These are phyloP conservation scores for Circinella umbellata DNA, from an alignment of 371 early-diverging fungal genomes.

Conservation along the genomic window DNA sequence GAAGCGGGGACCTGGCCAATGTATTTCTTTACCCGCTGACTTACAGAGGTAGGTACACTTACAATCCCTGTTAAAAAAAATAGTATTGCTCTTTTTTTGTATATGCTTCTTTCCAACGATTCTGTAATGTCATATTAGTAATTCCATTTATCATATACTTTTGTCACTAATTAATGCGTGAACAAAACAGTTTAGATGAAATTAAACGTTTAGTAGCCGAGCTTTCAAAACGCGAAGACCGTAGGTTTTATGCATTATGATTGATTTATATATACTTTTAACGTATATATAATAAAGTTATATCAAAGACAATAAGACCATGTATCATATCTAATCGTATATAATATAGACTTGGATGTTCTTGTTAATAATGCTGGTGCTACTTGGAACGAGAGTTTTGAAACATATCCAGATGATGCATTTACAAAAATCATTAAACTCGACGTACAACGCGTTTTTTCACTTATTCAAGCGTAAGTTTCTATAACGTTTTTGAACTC, in stretches of 20 bases:
- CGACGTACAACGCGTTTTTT: slow-evolving; percentile 86
- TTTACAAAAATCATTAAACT: slow-evolving; percentile 85
- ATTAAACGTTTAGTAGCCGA: slow-evolving; percentile 63
- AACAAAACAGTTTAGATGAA: slow-evolving; percentile 44
- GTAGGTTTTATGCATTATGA: slow-evolving; percentile 44
- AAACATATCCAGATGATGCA: slow-evolving; percentile 69
- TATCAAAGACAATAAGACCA: no score
- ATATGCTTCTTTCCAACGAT: no score
- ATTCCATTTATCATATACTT: no score
- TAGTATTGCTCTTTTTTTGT: no score
- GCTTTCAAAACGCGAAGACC: slow-evolving; percentile 63
- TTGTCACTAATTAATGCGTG: no score
- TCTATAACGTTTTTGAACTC: no score
- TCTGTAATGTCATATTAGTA: no score
- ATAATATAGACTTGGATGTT: slow-evolving; percentile 70
- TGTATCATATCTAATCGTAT: neutral
- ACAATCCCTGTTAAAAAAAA: no score
- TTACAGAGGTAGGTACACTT: slow-evolving; percentile 48
- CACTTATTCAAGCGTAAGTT: slow-evolving; percentile 78
- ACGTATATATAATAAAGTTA: neutral
- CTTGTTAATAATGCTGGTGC: slow-evolving; percentile 90
- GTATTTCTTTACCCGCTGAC: slow-evolving; percentile 82
- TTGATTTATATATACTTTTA: no score
- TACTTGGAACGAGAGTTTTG: slow-evolving; percentile 72
- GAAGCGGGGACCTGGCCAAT: slow-evolving; percentile 69